Conservation (phyloP, 176 grass and related monocot genomes). For the Saccharum spontaneum region DNA sequence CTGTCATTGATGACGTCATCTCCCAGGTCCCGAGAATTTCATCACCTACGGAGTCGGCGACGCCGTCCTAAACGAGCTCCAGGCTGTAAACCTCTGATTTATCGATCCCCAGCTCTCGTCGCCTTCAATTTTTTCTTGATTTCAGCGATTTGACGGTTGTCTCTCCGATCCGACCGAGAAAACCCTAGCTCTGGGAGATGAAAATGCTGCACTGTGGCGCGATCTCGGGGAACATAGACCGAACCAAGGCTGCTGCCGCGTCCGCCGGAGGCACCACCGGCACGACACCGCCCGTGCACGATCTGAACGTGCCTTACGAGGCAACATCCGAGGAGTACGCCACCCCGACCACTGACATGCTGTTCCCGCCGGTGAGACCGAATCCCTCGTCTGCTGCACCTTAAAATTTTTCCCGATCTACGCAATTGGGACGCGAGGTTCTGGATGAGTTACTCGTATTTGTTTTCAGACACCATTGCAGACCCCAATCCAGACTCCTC, state of each 20-base stretch:
- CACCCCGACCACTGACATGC: conserved; percentile 84
- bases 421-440: background rate
- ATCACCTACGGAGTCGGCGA: conserved; percentile 81
- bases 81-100: conserved; percentile 54
- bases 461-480: conserved; percentile 66
- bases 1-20: conserved; percentile 92
- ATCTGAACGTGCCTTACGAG: conserved; percentile 96
- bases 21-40: conserved; percentile 87
- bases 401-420: conserved; percentile 23
- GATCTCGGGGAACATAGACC: conserved; percentile 68
- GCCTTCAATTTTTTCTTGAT: conserved; percentile 21
- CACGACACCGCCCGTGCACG: conserved; percentile 61
- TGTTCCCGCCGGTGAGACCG: conserved; percentile 69
- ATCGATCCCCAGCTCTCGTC: background rate
- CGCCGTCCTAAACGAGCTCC: conserved; percentile 79
- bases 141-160: conserved; percentile 34
- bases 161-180: conserved; percentile 27
- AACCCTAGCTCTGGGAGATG: conserved; percentile 92
- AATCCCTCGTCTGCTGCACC: background rate
- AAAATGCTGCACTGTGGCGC: conserved; percentile 98
- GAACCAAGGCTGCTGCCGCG: conserved; percentile 18
- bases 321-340: conserved; percentile 91
- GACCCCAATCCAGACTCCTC: conserved; percentile 87
- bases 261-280: conserved; percentile 21
- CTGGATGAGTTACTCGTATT: background rate